Percentiles rank a stretch among this genome's conserved stretches.
Evolutionary conservation across 2,329 filamentous ascomycete genomes (phyloP).

Genomic region (Zopfia rhizophila): DNA sequence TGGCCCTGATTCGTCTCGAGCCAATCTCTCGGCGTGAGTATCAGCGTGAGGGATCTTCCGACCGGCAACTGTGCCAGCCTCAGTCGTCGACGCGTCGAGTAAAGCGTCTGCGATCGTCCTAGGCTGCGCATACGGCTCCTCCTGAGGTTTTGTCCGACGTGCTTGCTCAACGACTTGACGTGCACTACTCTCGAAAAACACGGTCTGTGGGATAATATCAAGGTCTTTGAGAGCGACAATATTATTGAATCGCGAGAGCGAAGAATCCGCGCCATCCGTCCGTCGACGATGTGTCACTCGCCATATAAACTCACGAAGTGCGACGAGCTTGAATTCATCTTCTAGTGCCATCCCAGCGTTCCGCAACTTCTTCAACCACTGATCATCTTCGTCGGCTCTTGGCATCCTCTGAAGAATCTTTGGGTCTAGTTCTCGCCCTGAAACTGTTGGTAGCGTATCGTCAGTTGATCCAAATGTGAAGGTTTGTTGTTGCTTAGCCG

Average conservation of each 20-base stretch:
- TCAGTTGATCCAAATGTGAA: constrained; percentile 73
- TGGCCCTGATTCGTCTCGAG: constrained; percentile 34
- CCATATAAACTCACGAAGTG: constrained; percentile 91
- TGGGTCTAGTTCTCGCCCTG: constrained; percentile 65
- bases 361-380: constrained; percentile 86
- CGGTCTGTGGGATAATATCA: constrained; percentile 83
- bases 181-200: constrained; percentile 81
- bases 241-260: constrained; percentile 66
- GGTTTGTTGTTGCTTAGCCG: constrained; percentile 74
- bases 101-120: constrained; percentile 92
- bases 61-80: constrained; percentile 71
- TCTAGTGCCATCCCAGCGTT: constrained; percentile 84
- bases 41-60: constrained; percentile 53
- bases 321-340: constrained; percentile 89
- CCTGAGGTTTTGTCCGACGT: constrained; percentile 41
- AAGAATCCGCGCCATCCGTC: constrained; percentile 59
- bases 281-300: constrained; percentile 78
- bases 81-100: constrained; percentile 89
- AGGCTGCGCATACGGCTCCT: constrained; percentile 53
- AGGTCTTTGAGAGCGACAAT: constrained; percentile 80
- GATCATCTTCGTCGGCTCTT: constrained; percentile 92
- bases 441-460: constrained; percentile 63
- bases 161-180: constrained; percentile 57
- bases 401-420: constrained; percentile 70
- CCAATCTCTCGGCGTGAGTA: constrained; percentile 51